Conservation (phyloP, 208 protist species). For the Vickermania ingenoplastis region DNA sequence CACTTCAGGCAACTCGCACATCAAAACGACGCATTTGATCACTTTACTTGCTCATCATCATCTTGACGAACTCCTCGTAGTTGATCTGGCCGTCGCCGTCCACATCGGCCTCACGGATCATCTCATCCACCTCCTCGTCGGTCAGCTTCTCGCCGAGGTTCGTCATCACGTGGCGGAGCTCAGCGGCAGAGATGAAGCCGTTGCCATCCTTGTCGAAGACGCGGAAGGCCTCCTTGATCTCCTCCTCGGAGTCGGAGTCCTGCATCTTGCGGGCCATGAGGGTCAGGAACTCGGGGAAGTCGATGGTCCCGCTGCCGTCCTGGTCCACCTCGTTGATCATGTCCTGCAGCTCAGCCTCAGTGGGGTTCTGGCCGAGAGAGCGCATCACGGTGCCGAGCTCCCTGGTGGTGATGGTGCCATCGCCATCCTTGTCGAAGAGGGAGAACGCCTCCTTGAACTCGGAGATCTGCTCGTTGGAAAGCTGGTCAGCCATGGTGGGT, state of each 20-base stretch:
- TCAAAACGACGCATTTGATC: constrained; percentile 38
- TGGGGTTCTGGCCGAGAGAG: constrained; percentile 96
- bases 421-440: constrained; percentile 96
- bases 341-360: constrained; percentile 93
- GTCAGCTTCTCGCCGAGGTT: constrained; percentile 93
- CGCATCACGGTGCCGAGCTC: constrained; percentile 99
- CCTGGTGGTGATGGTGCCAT: constrained; percentile 97
- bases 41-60: constrained; percentile 73
- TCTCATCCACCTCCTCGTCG: constrained; percentile 89
- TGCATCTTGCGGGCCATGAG: constrained; percentile 87
- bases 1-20: background rate
- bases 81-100: constrained; percentile 78
- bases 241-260: constrained; percentile 89
- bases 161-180: constrained; percentile 93
- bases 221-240: constrained; percentile 93
- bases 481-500: constrained; percentile 62
- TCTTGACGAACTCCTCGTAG: constrained; percentile 79
- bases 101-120: constrained; percentile 83
- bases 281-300: constrained; percentile 92
- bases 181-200: constrained; percentile 90
- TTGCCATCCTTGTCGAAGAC: constrained; percentile 95
- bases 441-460: constrained; percentile 99
- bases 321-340: constrained; percentile 97
- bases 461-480: constrained; percentile 97
- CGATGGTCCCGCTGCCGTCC: constrained; percentile 92